Evolutionary conservation across 1,284 basidiomycete species (phyloP), one percentile per base, ranked within the genome.

Genomic region (Takashimella koratensis): DNA sequence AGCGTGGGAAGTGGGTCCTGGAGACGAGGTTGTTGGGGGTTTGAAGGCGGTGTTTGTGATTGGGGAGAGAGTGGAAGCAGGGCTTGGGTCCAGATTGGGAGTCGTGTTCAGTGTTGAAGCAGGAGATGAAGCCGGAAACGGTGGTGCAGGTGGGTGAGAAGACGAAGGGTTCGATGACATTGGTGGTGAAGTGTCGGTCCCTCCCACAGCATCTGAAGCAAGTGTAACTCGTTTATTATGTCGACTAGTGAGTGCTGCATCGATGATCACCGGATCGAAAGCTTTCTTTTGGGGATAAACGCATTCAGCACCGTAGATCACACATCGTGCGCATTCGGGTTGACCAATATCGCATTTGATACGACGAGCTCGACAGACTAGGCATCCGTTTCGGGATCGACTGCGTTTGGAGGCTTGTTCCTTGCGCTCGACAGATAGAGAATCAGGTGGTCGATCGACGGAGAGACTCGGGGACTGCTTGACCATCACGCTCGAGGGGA

Each of bases 241-340:
- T 44, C 67, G 56, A 27, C 53, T 60, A 3, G 53, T 51, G 11
- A 69, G 56, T 3, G 61, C 56, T 10, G 61, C 53, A 8, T 60
- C 60, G 4, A 67, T 59, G 2, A 56, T 56, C 22, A 57, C 49
- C 2, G 59, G 52, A 36, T 70, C 61, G 43, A 67, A 73, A 8
- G 63, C 52, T 52, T 69, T 73, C 47, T 63, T 65, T 25, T 59
- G 56, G 8, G 70, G 65, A 46, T 68, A 73, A 3, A 65, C 65
- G 48, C 70, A 73, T 52, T 68, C 64, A 11, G 64, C 58, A 5
- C 63, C 63, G 45, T 65, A 65, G 36, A 59, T 68, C 44, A 54
- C 42, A 43, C 63, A 64, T 51, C 62, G 20, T 6, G 43, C 50
- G 43, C 66, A 62, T 45, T 62, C 60, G 5, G 66, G 66, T 26